Base-by-base conservation (phyloP, 768 basidiomycete species). In the Psilocybe cubensis region DNA sequence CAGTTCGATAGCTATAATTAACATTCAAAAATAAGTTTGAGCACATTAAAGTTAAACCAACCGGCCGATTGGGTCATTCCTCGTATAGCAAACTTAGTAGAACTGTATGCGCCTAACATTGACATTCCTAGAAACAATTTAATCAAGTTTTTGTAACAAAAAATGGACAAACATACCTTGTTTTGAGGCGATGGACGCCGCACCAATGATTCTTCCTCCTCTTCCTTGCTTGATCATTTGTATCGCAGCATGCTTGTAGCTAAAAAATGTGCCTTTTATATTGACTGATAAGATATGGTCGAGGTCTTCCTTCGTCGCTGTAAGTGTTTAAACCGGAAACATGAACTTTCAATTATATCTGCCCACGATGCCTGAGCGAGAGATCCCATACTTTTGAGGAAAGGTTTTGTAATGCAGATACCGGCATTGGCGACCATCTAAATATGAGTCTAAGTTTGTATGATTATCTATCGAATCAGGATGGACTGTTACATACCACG, bases 341-440 rank as follows among this genome's bases (percentile, higher is more conserved):
- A n/a, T n/a, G n/a, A n/a, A n/a, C n/a, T n/a, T n/a, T n/a, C n/a
- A n/a, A n/a, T n/a, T n/a, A n/a, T n/a, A n/a, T n/a, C n/a, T n/a
- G n/a, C n/a, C n/a, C n/a, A n/a, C n/a, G n/a, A n/a, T n/a, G n/a
- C n/a, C n/a, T n/a, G n/a, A n/a, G n/a, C n/a, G n/a, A n/a, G n/a
- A n/a, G n/a, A n/a, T n/a, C n/a, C n/a, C n/a, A 24, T 55, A 72
- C 72, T 68, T 31, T 71, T 64, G 0, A 68, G 28, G 40, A 71
- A 59, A 14, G 65, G 54, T 31, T 63, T 66, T 0, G 58, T 41
- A 0, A 62, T 51, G 29, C 44, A 56, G 24, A 76, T 68, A 1
- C 78, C 79, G 7, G 79, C 80, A 66, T 81, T 81, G 3, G 80
- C 79, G 1, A 81, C 72, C 76, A 80, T 76, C 75, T 76, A 52